Conservation (phyloP, 1,139 yeast genomes). For the Kodamaea sp. region DNA sequence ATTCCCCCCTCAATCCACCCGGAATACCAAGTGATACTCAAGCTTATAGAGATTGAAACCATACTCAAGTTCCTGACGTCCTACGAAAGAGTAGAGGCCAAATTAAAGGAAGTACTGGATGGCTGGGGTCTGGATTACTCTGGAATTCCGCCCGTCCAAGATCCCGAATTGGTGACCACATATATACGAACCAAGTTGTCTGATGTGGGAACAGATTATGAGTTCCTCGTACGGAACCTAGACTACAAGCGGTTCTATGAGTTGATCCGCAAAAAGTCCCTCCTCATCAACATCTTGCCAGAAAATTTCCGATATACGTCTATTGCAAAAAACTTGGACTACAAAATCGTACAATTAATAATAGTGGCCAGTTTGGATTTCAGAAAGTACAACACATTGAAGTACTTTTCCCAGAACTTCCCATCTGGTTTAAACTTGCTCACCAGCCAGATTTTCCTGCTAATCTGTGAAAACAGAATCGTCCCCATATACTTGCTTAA, state of each 20-base stretch:
- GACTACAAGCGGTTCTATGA: conserved; percentile 31
- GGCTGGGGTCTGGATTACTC: background rate
- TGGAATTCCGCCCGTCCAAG: background rate
- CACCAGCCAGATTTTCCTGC: conserved; percentile 9
- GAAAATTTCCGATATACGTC: conserved; percentile 2
- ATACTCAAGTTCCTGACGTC: conserved; percentile 1
- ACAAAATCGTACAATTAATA: conserved; percentile 32
- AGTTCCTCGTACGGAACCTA: conserved; percentile 23
- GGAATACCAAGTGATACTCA: background rate
- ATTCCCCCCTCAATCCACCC: background rate
- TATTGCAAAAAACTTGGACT: conserved; percentile 9
- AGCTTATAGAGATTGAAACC: conserved; percentile 3
- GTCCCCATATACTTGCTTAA: conserved; percentile 20
- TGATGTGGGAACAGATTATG: conserved; percentile 35
- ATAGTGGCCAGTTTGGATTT: conserved; percentile 38
- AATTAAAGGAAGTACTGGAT: conserved; percentile 5
- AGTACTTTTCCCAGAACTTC: conserved; percentile 20
- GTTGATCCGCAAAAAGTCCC: conserved; percentile 39
- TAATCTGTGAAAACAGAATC: conserved; percentile 16
- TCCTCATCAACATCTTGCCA: conserved; percentile 24
- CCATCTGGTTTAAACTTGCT: conserved; percentile 1
- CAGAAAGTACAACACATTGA: conserved; percentile 30
- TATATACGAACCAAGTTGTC: conserved; percentile 17
- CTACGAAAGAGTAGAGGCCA: conserved; percentile 1
- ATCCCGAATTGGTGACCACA: conserved; percentile 3